These are phyloP conservation scores for Debaryomycetaceae sp. DNA, from an alignment of 1,139 yeast genomes.

Conservation along the genomic window DNA sequence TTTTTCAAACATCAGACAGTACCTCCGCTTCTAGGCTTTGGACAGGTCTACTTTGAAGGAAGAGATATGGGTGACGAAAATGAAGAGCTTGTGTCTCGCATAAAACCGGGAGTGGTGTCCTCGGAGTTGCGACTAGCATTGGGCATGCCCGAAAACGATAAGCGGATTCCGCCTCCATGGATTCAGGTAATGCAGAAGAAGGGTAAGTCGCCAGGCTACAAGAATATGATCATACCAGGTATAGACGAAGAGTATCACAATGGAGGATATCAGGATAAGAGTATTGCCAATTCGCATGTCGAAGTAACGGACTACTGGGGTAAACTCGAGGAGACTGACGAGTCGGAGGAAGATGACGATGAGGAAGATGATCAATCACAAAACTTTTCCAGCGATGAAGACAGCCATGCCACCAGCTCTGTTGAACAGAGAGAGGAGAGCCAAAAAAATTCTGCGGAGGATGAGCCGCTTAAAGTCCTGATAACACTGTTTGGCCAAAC, in stretches of 20 bases:
- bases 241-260: conserved; percentile 32
- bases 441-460: conserved; percentile 1
- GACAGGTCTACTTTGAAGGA: conserved; percentile 77
- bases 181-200: conserved; percentile 52
- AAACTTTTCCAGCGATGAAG: no score
- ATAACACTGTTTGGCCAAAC: conserved; percentile 6
- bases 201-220: conserved; percentile 86
- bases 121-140: conserved; percentile 51
- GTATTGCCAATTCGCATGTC: conserved; percentile 18
- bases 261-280: conserved; percentile 20
- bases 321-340: conserved; percentile 19
- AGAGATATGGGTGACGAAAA: conserved; percentile 44
- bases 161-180: conserved; percentile 68
- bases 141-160: conserved; percentile 48
- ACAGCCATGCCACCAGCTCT: conserved; percentile 1
- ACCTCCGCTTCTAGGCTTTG: conserved; percentile 58
- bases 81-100: conserved; percentile 23
- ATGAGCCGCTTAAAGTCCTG: conserved; percentile 5
- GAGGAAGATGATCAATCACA: conserved; percentile 2
- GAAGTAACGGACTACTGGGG: conserved; percentile 31
- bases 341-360: conserved; percentile 13
- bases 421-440: conserved; percentile 1
- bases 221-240: conserved; percentile 49
- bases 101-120: conserved; percentile 64
- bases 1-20: conserved; percentile 73